Percentiles rank a stretch among this genome's conserved stretches.
Evolutionary conservation across 768 basidiomycete genomes (phyloP).

Genomic region (Boletus reticulatus): DNA sequence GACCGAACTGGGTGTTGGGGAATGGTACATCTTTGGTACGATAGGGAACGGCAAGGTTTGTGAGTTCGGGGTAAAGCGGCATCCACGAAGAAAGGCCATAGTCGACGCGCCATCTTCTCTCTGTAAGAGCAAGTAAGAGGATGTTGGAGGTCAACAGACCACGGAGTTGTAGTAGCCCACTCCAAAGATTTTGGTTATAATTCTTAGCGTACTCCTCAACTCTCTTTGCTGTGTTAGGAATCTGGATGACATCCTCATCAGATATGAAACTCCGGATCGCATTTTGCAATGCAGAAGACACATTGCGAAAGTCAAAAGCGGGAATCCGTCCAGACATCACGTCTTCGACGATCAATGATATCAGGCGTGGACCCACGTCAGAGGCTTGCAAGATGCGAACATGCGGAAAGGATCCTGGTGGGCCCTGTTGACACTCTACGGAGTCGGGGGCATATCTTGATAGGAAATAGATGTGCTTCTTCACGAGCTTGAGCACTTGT

Average conservation of each 20-base stretch:
- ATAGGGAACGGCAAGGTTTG: background rate
- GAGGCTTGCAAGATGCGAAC: background rate
- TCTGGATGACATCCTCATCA: no score
- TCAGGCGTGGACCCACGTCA: background rate
- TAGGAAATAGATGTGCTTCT: background rate
- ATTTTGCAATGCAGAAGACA: background rate
- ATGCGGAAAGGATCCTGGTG: background rate
- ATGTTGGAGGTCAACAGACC: no score
- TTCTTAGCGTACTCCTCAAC: background rate
- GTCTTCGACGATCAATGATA: background rate
- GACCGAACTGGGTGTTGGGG: no score
- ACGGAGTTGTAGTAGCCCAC: no score
- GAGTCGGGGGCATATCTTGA: background rate
- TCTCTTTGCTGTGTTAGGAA: background rate
- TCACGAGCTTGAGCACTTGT: slow-evolving; percentile 3
- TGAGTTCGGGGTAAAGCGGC: background rate
- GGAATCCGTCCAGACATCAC: background rate
- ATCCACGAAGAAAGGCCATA: background rate
- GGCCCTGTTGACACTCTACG: background rate
- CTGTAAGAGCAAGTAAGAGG: no score
- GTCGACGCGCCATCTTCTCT: background rate
- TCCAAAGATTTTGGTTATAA: no score
- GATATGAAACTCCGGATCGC: background rate
- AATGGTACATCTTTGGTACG: no score
- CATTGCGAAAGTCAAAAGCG: background rate